Conservation (phyloP, 2,329 filamentous ascomycete genomes). For the Botryotinia globosa region DNA sequence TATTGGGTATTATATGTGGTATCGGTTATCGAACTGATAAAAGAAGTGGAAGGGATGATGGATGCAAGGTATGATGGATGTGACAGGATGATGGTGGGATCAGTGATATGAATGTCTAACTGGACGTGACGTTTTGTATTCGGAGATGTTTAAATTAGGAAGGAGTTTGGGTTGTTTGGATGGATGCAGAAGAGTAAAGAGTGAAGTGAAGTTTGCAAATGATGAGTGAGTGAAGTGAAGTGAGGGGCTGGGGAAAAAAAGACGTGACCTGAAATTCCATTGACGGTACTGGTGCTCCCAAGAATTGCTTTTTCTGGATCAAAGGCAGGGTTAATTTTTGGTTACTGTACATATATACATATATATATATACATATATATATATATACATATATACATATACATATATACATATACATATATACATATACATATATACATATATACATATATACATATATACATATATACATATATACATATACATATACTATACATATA, state of each 20-base stretch:
- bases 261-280: background rate
- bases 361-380: no score
- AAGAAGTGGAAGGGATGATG: background rate
- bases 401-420: no score
- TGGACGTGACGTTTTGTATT: background rate
- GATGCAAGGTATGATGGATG: background rate
- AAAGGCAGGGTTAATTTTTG: no score
- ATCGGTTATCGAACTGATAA: slow-evolving; percentile 12
- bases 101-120: background rate
- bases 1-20: no score
- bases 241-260: background rate
- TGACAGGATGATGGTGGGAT: background rate
- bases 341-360: no score
- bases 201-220: background rate
- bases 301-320: no score
- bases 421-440: no score
- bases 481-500: no score
- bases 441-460: no score
- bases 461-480: no score
- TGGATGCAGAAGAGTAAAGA: background rate
- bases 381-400: no score
- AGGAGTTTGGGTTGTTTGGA: background rate
- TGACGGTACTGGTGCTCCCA: no score
- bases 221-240: background rate
- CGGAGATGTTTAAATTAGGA: background rate